Base-by-base conservation (phyloP, 441 rosid species). In the Daphne laureola region DNA sequence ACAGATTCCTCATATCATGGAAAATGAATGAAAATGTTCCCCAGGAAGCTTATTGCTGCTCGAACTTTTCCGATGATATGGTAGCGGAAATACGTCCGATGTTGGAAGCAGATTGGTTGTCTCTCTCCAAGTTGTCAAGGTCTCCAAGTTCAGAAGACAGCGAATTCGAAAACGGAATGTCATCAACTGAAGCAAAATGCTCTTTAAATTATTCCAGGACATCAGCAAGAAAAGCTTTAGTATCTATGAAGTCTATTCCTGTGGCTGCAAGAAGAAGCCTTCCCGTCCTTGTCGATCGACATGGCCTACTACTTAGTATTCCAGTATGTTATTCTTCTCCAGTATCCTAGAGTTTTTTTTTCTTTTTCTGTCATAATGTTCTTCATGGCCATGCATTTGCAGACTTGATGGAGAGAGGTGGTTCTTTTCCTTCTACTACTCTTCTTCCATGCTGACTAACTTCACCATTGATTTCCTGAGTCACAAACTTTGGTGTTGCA, bases 41-140 rank as follows among this genome's bases (percentile, higher is more conserved):
- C 42, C 62, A 54, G 17, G 72, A 71, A 70, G 47, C 60, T 13
- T 2, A 27, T 38, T 50, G 16, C 55, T 60, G 60, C 31, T 0
- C 57, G 59, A 58, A 52, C 50, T 43, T 53, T 55, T 59, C 56
- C 63, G 67, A 42, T 57, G 65, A 69, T 46, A 68, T 54, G 57
- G 68, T 64, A 27, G 74, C 58, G 35, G 72, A 78, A 65, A 83
- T 82, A 59, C 91, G 90, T 11, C 79, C 57, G 57, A 82, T 87
- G 98, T 53, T 67, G 38, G 95, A 86, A 67, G 66, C 79, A 3
- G 96, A 93, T 67, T 89, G 97, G 95, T 67, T 93, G 3, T 76
- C 75, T 65, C 95, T 93, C 26, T 74, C 79, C 13, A 74, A 81
- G 81, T 67, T 87, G 78, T 75, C 80, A 11, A 78, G 66, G 53